These are phyloP conservation scores for Leccinum broughii DNA, from an alignment of 768 basidiomycete species.

Conservation along the genomic window DNA sequence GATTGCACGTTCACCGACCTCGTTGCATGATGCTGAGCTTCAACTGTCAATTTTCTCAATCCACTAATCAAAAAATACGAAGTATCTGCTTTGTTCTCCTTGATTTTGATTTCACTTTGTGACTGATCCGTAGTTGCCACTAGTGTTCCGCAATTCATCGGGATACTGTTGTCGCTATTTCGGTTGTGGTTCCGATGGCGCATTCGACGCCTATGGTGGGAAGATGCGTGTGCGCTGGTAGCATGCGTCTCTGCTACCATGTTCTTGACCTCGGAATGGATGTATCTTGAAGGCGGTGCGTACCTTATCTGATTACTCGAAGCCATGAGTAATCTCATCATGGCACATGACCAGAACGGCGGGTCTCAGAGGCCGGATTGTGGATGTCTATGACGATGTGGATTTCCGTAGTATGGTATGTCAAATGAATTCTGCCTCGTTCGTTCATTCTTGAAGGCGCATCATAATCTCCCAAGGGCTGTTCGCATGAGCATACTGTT, in stretches of 20 bases:
- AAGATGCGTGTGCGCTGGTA: conserved; percentile 20
- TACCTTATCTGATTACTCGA: background rate
- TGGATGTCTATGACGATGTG: conserved; percentile 13
- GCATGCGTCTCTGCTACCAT: conserved; percentile 8
- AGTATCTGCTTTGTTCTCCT: conserved; percentile 2
- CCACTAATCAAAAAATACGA: conserved; percentile 11
- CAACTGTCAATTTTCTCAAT: conserved; percentile 14
- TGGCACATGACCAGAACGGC: conserved; percentile 5
- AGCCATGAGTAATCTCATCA: background rate
- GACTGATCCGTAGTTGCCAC: conserved; percentile 5
- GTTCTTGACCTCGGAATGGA: conserved; percentile 14
- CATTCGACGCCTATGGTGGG: conserved; percentile 25
- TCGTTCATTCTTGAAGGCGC: background rate
- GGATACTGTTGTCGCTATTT: conserved; percentile 17
- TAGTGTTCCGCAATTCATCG: conserved; percentile 12
- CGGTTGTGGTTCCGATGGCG: conserved; percentile 20
- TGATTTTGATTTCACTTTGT: background rate
- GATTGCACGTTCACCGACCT: background rate
- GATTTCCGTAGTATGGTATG: conserved; percentile 20
- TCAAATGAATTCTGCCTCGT: background rate
- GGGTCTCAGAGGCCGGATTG: conserved; percentile 9
- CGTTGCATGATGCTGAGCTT: conserved; percentile 4
- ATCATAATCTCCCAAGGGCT: conserved; percentile 13
- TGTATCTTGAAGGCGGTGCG: conserved; percentile 20
- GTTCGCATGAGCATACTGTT: conserved; percentile 24